Percentiles rank a stretch among this genome's conserved stretches.
phyloP scores from a whole-genome alignment of 139 green algal genomes.

The Coccomyxa sp. region DNA sequence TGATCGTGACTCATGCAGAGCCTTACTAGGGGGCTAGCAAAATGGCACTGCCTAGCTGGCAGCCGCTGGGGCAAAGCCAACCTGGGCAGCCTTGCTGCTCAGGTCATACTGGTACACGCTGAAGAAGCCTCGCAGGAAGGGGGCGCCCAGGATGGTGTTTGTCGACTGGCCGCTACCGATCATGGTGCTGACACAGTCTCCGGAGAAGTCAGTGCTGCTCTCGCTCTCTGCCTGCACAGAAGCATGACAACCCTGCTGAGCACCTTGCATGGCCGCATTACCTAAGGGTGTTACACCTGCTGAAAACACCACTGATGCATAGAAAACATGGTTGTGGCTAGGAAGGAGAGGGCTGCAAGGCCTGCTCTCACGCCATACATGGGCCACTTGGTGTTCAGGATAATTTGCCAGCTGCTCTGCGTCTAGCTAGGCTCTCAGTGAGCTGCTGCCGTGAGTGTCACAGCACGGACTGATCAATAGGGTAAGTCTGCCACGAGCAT shows the following conservation, averaged over 20 bases:
- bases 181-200: background rate
- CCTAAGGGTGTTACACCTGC: background rate
- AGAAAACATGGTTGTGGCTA: background rate
- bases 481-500: background rate
- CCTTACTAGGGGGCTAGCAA: too few relatives aligned
- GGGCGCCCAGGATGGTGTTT: background rate
- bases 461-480: too few relatives aligned
- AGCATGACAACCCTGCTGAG: too few relatives aligned
- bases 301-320: background rate
- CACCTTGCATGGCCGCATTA: too few relatives aligned
- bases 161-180: background rate
- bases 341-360: background rate
- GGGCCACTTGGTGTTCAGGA: background rate
- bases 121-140: constrained; percentile 7
- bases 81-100: background rate
- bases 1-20: too few relatives aligned
- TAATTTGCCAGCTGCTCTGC: background rate
- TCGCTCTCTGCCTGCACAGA: background rate
- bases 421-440: too few relatives aligned
- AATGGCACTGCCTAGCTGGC: too few relatives aligned
- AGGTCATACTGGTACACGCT: background rate
- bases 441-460: too few relatives aligned
- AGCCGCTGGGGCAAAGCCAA: background rate
- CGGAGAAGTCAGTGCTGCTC: background rate
- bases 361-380: background rate